Base-by-base conservation (phyloP, 192 early-diverging fungal genomes). In the Globomyces pollinis-pini region DNA sequence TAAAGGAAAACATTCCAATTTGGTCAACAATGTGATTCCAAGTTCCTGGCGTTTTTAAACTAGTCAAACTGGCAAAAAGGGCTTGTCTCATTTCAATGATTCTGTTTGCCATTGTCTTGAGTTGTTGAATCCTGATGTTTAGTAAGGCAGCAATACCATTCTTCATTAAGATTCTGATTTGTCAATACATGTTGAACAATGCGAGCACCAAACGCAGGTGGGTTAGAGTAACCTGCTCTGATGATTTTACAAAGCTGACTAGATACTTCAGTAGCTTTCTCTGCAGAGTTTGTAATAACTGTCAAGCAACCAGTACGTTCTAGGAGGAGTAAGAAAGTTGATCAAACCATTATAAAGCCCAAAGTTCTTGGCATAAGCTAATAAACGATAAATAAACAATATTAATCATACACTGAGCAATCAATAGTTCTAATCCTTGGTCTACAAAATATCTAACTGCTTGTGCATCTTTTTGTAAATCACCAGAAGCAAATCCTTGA, bases 1-100 rank as follows among this genome's bases (percentile, higher is more conserved):
- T 97, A 72, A 85, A 99, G 20, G 87, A 88, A 70, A 99, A 99
- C 96, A 99, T 99, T 63, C 96, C 96, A 65, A 97, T 96, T 72
- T 99, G 96, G 49, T 87, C 84, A 4, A 82, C 64, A 64, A 99
- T 96, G 56, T 99, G 96, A 60, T 92, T 84, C 96, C 96, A 99
- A 41, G 80, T 85, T 7, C 94, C 94, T 6, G 93, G 94, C 5
- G 94, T 99, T 18, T 81, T 74, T 38, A 93, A 69, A 23, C 80
- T 72, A 1, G 66, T 69, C 28, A 99, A 77, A 41, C 78, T 70
- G 31, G 76, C 71, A 34, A 78, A 81, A 30, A 93, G 71, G 26
- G 67, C 63, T 47, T 81, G 54, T 50, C 96, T 86, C 96, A 99
- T 99, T 23, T 68, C 61, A 66, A 87, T 85, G 67, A 99, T 99